Conservation (phyloP, 2,329 filamentous ascomycete species). For the Monosporascus sp. region DNA sequence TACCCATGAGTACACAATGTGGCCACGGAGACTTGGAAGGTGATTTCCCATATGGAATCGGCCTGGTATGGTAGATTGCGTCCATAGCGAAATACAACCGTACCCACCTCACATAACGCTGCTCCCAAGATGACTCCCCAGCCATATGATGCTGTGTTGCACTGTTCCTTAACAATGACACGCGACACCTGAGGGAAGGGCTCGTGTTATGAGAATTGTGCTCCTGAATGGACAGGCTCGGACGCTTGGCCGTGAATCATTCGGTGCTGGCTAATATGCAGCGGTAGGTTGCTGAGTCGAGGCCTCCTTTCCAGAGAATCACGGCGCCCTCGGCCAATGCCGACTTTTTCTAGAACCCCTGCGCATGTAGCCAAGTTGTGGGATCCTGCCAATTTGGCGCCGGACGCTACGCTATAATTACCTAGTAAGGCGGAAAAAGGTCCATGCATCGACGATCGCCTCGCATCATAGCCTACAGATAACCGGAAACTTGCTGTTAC, state of each 20-base stretch:
- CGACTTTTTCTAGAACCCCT: neutral
- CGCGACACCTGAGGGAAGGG: too few species aligned
- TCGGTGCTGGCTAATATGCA: neutral
- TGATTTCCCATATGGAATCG: neutral
- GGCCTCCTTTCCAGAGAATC: neutral
- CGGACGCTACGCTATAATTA: too few species aligned
- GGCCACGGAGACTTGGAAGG: neutral
- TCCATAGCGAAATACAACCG: conserved; percentile 7
- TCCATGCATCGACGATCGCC: neutral
- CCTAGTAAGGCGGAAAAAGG: neutral
- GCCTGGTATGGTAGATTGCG: conserved; percentile 4
- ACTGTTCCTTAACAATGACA: too few species aligned
- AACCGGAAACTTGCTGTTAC: too few species aligned
- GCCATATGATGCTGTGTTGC: too few species aligned
- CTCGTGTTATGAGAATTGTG: neutral
- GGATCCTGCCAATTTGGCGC: too few species aligned
- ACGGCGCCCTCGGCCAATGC: neutral
- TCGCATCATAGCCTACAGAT: neutral
- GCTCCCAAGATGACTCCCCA: neutral
- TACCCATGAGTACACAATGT: conserved; percentile 11
- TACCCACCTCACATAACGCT: neutral
- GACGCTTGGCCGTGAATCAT: neutral
- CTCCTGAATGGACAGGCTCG: neutral
- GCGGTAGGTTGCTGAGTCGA: neutral
- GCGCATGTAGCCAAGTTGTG: too few species aligned